Evolutionary conservation across 2,329 filamentous ascomycete genomes (phyloP).

Genomic region (Curvularia verruculosa): DNA sequence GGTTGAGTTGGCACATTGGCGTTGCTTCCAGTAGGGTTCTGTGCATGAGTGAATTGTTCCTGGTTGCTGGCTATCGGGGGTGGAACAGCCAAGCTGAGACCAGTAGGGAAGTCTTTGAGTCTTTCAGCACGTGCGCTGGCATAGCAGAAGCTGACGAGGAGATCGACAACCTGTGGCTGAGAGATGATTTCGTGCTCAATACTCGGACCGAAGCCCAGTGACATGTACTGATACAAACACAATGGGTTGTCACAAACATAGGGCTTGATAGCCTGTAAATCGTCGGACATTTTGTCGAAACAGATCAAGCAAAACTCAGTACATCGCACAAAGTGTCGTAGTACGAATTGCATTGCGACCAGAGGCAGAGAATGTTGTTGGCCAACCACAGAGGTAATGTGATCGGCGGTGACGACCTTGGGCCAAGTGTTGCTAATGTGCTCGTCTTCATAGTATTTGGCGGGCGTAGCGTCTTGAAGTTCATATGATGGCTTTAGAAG

Average conservation of each 20-base stretch:
- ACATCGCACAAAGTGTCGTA: constrained; percentile 79
- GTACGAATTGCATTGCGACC: constrained; percentile 72
- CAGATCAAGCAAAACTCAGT: constrained; percentile 89
- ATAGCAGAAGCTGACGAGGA: constrained; percentile 84
- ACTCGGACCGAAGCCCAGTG: constrained; percentile 81
- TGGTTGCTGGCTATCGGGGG: constrained; percentile 26
- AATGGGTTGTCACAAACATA: constrained; percentile 75
- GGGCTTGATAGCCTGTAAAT: constrained; percentile 74
- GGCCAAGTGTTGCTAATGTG: constrained; percentile 49
- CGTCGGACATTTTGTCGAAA: constrained; percentile 68
- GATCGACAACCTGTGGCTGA: constrained; percentile 82
- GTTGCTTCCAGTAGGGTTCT: too few relatives aligned
- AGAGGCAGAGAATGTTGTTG: constrained; percentile 61
- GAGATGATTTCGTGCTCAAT: constrained; percentile 83
- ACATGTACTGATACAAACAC: constrained; percentile 88
- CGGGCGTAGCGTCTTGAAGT: constrained; percentile 42
- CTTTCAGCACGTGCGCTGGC: constrained; percentile 54
- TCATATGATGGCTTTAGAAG: constrained; percentile 44
- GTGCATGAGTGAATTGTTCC: constrained; percentile 18
- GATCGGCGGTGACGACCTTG: constrained; percentile 57
- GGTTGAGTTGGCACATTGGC: background rate
- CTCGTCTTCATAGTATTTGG: constrained; percentile 50
- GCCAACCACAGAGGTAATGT: constrained; percentile 48
- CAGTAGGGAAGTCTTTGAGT: constrained; percentile 62
- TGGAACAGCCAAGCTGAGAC: constrained; percentile 62